Evolutionary conservation across 345 rosid genomes (phyloP).

Genomic region (Ceriops zippeliana): DNA sequence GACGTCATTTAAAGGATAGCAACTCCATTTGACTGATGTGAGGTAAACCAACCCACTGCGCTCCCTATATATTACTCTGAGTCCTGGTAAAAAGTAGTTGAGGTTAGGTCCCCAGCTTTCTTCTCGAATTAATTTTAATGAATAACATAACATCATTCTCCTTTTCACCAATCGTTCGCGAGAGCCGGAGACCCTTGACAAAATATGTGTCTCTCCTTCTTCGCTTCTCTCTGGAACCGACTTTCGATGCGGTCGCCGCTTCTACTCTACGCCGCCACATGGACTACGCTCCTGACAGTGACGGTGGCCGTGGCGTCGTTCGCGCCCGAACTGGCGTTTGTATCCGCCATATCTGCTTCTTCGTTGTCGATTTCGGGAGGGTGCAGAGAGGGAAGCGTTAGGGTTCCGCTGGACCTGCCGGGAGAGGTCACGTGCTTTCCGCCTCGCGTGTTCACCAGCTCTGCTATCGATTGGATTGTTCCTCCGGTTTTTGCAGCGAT

Average conservation of each 20-base stretch:
- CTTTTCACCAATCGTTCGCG: too few relatives aligned
- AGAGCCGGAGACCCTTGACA: too few relatives aligned
- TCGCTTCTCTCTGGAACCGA: slow-evolving; percentile 27
- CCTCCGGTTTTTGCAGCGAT: slow-evolving; percentile 49
- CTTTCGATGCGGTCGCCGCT: slow-evolving; percentile 45
- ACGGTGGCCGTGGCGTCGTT: slow-evolving; percentile 79
- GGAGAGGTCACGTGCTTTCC: slow-evolving; percentile 70
- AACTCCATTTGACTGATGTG: too few relatives aligned
- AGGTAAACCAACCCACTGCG: too few relatives aligned
- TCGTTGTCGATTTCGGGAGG: slow-evolving; percentile 46
- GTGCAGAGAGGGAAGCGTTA: slow-evolving; percentile 47
- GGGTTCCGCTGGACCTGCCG: slow-evolving; percentile 66
- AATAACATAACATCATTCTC: too few relatives aligned
- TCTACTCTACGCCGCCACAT: slow-evolving; percentile 57
- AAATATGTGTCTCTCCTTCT: background rate
- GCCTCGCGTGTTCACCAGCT: background rate
- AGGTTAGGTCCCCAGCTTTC: too few relatives aligned
- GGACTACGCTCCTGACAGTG: slow-evolving; percentile 64
- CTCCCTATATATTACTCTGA: too few relatives aligned
- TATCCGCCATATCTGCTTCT: slow-evolving; percentile 56
- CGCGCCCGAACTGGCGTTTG: slow-evolving; percentile 74
- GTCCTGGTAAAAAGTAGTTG: too few relatives aligned
- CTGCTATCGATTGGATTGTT: too few relatives aligned
- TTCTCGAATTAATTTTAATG: too few relatives aligned
- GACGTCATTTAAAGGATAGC: too few relatives aligned